Evolutionary conservation across 1,139 yeast genomes (phyloP).

Genomic region (Yamadazyma dendronema): DNA sequence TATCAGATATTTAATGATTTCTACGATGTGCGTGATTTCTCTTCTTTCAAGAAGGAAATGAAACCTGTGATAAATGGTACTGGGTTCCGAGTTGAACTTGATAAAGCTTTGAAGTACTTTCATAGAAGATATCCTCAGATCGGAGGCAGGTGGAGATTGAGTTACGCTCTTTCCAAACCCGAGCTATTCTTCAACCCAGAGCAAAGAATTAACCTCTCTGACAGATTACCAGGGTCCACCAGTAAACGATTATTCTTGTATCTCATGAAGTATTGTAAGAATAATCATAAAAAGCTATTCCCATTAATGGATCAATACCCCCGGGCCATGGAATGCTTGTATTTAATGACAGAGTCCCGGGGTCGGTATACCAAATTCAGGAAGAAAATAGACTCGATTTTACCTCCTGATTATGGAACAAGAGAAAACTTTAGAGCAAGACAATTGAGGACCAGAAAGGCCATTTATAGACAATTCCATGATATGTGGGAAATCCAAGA

Average conservation of each 20-base stretch:
- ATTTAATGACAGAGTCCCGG: constrained; percentile 20
- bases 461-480: constrained; percentile 4
- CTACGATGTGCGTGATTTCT: constrained; percentile 18
- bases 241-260: constrained; percentile 4
- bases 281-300: constrained; percentile 19
- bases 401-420: constrained; percentile 19
- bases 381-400: constrained; percentile 19
- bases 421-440: constrained; percentile 19
- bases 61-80: neutral
- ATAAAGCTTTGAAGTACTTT: constrained; percentile 1
- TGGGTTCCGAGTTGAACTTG: constrained; percentile 4
- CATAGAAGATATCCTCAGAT: constrained; percentile 6
- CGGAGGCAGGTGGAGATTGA: constrained; percentile 4
- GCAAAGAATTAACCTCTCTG: constrained; percentile 5
- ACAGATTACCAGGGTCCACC: constrained; percentile 7
- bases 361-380: constrained; percentile 23
- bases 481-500: neutral
- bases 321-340: constrained; percentile 29
- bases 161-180: constrained; percentile 11
- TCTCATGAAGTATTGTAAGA: constrained; percentile 13
- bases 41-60: neutral
- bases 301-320: constrained; percentile 34
- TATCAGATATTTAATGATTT: constrained; percentile 27
- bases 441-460: constrained; percentile 19
- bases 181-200: constrained; percentile 15